These are phyloP conservation scores for Bretschneidera sinensis DNA, from an alignment of 345 rosid genomes.

Conservation along the genomic window DNA sequence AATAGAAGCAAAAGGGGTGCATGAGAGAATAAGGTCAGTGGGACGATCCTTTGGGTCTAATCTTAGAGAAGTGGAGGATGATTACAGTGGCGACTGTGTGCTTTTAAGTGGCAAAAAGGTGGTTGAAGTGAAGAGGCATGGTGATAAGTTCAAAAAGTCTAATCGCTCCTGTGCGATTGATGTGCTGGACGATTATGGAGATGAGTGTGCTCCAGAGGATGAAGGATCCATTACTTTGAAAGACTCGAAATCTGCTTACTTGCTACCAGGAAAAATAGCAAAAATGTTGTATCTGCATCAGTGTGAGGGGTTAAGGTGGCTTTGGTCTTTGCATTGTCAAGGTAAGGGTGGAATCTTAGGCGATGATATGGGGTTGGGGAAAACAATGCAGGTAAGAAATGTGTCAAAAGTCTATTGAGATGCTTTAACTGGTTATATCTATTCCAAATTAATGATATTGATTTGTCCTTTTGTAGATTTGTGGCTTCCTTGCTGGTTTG, in stretches of 20 bases:
- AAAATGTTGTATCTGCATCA: conserved; percentile 79
- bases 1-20: conserved; percentile 22
- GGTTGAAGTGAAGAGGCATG: conserved; percentile 17
- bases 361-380: conserved; percentile 98
- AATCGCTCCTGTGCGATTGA: conserved; percentile 20
- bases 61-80: conserved; percentile 37
- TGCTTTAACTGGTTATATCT: not conserved
- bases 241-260: conserved; percentile 46
- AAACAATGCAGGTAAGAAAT: conserved; percentile 93
- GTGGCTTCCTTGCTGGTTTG: conserved; percentile 90
- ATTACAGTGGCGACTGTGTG: conserved; percentile 42
- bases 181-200: conserved; percentile 30
- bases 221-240: conserved; percentile 46
- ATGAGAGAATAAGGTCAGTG: conserved; percentile 32
- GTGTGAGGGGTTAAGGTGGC: conserved; percentile 86
- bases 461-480: conserved; percentile 51
- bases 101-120: conserved; percentile 32
- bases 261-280: conserved; percentile 51
- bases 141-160: conserved; percentile 27
- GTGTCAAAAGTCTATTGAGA: not conserved
- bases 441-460: conserved; percentile 5
- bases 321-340: conserved; percentile 88
- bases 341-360: conserved; percentile 97
- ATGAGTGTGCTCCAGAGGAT: conserved; percentile 33
- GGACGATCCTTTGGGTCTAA: conserved; percentile 34